These are phyloP conservation scores for Ophiostoma sp. DNA, from an alignment of 2,329 filamentous ascomycete species.

Conservation along the genomic window DNA sequence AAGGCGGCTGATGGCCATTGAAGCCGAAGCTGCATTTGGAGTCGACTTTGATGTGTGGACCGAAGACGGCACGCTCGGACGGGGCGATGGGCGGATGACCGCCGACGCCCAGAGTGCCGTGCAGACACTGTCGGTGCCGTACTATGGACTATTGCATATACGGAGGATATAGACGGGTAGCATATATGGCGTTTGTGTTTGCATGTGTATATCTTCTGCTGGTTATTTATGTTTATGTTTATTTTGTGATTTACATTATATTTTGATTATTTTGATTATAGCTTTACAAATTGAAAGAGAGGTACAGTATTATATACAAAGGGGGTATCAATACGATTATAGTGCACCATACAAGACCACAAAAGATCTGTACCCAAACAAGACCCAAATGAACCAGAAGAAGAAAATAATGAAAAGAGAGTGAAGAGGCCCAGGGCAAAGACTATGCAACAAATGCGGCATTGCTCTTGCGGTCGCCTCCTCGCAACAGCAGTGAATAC, in stretches of 20 bases:
- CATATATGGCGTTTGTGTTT: not conserved
- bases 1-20: not conserved
- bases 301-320: not conserved
- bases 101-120: not conserved
- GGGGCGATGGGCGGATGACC: not conserved
- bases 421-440: too few species aligned
- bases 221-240: not conserved
- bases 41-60: not conserved
- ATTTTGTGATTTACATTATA: not conserved
- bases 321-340: not conserved
- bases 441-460: constrained; percentile 28
- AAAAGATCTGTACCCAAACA: not conserved
- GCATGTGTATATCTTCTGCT: too few species aligned
- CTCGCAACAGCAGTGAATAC: constrained; percentile 37
- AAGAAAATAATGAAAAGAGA: not conserved
- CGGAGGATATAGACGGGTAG: not conserved
- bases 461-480: constrained; percentile 32
- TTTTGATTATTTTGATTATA: not conserved
- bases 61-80: not conserved
- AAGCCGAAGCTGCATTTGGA: not conserved
- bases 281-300: not conserved
- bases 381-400: not conserved
- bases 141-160: not conserved
- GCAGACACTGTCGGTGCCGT: not conserved
- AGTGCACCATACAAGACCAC: not conserved